Evolutionary conservation across 2,329 filamentous ascomycete species (phyloP), one percentile per base, ranked within the genome.

Genomic region (Penicillium fuscoglaucum): DNA sequence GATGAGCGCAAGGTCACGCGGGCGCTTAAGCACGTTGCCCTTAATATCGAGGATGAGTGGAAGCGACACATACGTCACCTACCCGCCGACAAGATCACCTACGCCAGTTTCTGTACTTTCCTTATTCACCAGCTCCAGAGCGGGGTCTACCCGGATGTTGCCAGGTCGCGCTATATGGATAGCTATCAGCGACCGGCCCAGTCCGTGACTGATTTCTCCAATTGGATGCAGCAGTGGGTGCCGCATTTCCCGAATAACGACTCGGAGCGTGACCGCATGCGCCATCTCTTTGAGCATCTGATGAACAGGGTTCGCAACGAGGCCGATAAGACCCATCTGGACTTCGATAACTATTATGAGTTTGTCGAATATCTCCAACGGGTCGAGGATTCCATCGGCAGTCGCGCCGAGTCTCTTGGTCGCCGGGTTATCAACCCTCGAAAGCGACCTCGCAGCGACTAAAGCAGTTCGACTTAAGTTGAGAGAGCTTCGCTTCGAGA

Each of bases 251-350:
- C 37, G n/a, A 54, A 54, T 31, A 57, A 51, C 1, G 31, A 31
- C 19, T 46, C 43, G 17, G 50, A 58, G 21, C 61, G 61, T 13
- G 47, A 60, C 28, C 57, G 52, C 13, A 52, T 62, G 35, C 55
- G 57, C 19, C 61, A 63, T 45, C 48, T 63, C 13, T 60, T 40
- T 31, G 61, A 63, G 5, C 57, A 59, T 21, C 12, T 60, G 35
- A 24, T 49, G 21, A 26, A 37, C 17, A 19, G 24, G 21, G 31
- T 62, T 21, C 50, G 41, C 29, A 40, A 31, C 4, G 21, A 35
- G 19, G 43, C 54, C 2, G 54, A 60, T 1, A 61, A 55, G 50
- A 57, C 44, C 3, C 59, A 52, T 13, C 24, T 41, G 7, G 54
- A 58, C 29, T 63, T 63, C 33, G 31, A 53, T 6, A 43, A 58